A percentile compares a stretch with the other conserved stretches of the same genome.
Evolutionary conservation across 768 basidiomycete genomes (phyloP).

Genomic region (Trametes cinnabarina): DNA sequence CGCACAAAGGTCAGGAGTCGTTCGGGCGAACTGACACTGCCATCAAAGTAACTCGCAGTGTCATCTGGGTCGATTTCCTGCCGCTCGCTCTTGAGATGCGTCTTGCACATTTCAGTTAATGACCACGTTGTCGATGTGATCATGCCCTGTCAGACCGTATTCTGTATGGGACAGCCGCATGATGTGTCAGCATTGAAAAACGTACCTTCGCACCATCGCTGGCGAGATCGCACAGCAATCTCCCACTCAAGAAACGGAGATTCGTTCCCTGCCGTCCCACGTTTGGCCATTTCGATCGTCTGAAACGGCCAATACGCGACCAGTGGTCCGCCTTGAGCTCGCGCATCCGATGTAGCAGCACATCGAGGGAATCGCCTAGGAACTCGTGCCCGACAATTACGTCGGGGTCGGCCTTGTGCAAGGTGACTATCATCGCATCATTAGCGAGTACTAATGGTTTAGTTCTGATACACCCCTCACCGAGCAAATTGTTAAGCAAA

Average conservation of each 20-base stretch:
- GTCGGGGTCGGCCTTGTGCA: conserved; percentile 90
- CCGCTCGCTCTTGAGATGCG: conserved; percentile 80
- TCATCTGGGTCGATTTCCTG: conserved; percentile 98
- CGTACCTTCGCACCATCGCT: conserved; percentile 91
- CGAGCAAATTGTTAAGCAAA: conserved; percentile 77
- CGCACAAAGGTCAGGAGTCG: conserved; percentile 82
- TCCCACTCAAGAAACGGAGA: conserved; percentile 76
- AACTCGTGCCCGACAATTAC: conserved; percentile 95
- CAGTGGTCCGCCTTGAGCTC: conserved; percentile 91
- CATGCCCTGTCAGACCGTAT: conserved; percentile 63
- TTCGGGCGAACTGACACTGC: conserved; percentile 71
- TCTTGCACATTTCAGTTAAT: conserved; percentile 92
- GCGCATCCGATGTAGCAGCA: conserved; percentile 86
- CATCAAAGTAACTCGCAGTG: conserved; percentile 87
- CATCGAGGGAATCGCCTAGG: conserved; percentile 83
- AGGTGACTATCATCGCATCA: conserved; percentile 47
- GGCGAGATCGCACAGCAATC: conserved; percentile 88
- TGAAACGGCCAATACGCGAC: conserved; percentile 90
- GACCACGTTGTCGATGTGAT: conserved; percentile 98
- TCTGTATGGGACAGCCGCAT: background rate
- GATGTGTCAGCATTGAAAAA: background rate
- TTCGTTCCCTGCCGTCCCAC: conserved; percentile 85
- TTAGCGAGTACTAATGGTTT: too few species aligned
- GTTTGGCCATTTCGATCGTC: conserved; percentile 77
- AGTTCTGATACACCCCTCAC: conserved; percentile 50